Evolutionary conservation across 805 yeast genomes (phyloP).

Genomic region (Zygotorulaspora chibaensis): DNA sequence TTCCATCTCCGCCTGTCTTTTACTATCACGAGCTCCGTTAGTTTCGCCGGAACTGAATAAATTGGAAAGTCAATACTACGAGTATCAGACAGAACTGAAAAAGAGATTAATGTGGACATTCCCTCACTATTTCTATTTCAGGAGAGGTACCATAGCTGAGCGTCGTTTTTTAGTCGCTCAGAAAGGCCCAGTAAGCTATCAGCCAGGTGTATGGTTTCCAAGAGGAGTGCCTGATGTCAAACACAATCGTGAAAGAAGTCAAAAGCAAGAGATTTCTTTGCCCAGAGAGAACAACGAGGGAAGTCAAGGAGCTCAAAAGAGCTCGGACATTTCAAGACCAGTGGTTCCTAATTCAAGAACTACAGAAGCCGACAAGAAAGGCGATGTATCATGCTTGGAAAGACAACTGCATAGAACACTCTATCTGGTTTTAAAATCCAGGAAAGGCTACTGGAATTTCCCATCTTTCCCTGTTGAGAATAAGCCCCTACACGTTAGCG

Average conservation of each 20-base stretch:
- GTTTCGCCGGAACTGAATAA: slow-evolving; percentile 71
- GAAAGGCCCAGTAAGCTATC: slow-evolving; percentile 65
- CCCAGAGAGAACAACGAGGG: slow-evolving; percentile 55
- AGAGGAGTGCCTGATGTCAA: slow-evolving; percentile 81
- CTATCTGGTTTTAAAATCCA: slow-evolving; percentile 60
- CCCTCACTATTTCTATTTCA: slow-evolving; percentile 88
- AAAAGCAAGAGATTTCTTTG: slow-evolving; percentile 70
- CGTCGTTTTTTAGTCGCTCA: slow-evolving; percentile 73
- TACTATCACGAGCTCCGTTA: slow-evolving; percentile 78
- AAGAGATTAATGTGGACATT: slow-evolving; percentile 95
- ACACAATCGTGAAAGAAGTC: slow-evolving; percentile 84
- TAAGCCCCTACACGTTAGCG: slow-evolving; percentile 62
- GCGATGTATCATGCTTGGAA: slow-evolving; percentile 66
- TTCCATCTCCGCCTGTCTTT: slow-evolving; percentile 45
- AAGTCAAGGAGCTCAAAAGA: slow-evolving; percentile 36
- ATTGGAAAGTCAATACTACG: slow-evolving; percentile 71
- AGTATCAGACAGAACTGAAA: slow-evolving; percentile 82
- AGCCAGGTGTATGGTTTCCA: slow-evolving; percentile 73
- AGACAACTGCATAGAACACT: slow-evolving; percentile 75
- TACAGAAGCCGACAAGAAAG: slow-evolving; percentile 69
- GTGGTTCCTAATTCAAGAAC: slow-evolving; percentile 64
- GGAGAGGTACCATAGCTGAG: slow-evolving; percentile 84
- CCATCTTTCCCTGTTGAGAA: slow-evolving; percentile 63
- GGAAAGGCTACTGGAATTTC: slow-evolving; percentile 56
- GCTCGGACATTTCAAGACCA: slow-evolving; percentile 61